These are phyloP conservation scores for Onygena corvina DNA, from an alignment of 2,329 filamentous ascomycete genomes.

Conservation along the genomic window DNA sequence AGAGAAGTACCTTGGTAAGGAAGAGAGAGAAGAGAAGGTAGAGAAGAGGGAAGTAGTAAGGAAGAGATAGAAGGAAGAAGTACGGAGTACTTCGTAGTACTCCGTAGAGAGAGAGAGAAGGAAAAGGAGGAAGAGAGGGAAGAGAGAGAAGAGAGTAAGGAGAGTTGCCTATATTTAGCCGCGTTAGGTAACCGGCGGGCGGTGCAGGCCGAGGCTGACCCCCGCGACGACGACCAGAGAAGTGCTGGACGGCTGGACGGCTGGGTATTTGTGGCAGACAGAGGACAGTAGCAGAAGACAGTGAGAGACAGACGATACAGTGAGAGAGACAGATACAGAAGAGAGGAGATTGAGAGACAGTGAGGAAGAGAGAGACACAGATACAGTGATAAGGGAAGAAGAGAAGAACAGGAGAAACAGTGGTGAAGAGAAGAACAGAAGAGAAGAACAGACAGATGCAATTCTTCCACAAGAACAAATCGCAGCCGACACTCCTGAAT, in stretches of 20 bases:
- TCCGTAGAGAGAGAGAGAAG: not conserved
- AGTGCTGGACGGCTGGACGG: too few species aligned
- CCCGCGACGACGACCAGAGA: too few species aligned
- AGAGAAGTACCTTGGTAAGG: not conserved
- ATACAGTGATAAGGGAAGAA: not conserved
- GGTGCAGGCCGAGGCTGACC: too few species aligned
- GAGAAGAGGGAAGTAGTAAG: not conserved
- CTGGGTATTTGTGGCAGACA: too few species aligned
- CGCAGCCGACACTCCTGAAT: slow-evolving; percentile 16
- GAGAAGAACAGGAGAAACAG: not conserved
- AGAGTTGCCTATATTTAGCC: too few species aligned
- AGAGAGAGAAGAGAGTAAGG: not conserved
- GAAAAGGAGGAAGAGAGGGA: not conserved
- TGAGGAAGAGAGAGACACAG: not conserved
- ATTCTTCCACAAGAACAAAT: slow-evolving; percentile 18
- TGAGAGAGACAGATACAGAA: not conserved
- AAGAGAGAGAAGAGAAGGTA: not conserved
- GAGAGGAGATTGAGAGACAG: not conserved
- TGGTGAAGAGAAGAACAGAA: not conserved
- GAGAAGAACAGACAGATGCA: slow-evolving; percentile 10
- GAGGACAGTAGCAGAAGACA: not conserved
- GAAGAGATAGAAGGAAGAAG: not conserved
- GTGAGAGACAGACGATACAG: not conserved
- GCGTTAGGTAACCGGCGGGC: too few species aligned
- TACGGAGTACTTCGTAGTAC: not conserved